Percentiles rank a stretch among this genome's conserved stretches.
Evolutionary conservation across 441 rosid species (phyloP).

Genomic region (Arabidopsis hybrid): DNA sequence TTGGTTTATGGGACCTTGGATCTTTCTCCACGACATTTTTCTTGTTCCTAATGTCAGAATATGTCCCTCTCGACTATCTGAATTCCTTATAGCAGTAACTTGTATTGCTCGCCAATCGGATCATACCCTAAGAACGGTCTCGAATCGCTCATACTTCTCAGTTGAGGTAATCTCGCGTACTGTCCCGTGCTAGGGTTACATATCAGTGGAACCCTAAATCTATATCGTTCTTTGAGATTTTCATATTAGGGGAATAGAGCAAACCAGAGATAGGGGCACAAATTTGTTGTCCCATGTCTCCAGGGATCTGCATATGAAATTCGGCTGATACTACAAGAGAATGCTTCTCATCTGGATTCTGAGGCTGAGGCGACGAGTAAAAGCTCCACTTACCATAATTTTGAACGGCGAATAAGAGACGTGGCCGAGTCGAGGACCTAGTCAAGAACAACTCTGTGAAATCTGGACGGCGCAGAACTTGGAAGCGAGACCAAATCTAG

Average conservation of each 20-base stretch:
- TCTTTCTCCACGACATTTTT: conserved; percentile 1
- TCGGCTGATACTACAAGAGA: neutral
- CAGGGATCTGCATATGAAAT: neutral
- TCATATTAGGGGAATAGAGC: neutral
- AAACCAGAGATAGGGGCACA: neutral
- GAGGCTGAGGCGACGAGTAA: neutral
- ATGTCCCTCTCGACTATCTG: neutral
- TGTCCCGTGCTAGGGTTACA: neutral
- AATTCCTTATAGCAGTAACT: neutral
- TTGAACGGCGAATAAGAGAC: neutral
- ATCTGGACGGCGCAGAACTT: neutral
- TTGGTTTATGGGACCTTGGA: neutral
- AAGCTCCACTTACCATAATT: neutral
- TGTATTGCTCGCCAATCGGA: neutral
- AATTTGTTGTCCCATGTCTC: neutral
- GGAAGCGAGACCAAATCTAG: neutral
- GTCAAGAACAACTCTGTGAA: neutral
- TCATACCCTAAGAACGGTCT: neutral
- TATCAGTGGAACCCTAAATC: neutral
- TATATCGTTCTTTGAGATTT: neutral
- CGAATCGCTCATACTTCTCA: neutral
- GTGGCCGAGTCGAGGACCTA: neutral
- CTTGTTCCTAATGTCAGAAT: neutral
- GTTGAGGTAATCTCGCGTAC: neutral
- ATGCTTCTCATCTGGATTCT: neutral